These are phyloP conservation scores for Phlebiopsis flavidoalba DNA, from an alignment of 768 basidiomycete genomes.

Conservation along the genomic window DNA sequence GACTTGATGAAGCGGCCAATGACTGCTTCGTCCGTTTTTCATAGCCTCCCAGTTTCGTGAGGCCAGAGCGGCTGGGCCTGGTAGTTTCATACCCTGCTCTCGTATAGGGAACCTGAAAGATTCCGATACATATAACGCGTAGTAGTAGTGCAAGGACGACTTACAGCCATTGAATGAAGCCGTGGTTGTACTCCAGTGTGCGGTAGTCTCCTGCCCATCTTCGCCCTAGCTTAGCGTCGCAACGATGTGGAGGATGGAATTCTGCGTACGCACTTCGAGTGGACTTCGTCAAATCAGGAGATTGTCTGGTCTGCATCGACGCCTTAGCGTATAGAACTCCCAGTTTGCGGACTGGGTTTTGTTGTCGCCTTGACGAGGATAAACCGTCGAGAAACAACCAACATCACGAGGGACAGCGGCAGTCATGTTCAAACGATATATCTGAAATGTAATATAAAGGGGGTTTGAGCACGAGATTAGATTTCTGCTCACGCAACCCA, in stretches of 20 bases:
- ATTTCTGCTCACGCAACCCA: not conserved
- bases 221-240: not conserved
- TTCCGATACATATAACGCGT: not conserved
- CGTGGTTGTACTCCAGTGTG: constrained; percentile 63
- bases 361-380: constrained; percentile 42
- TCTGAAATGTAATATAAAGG: not conserved
- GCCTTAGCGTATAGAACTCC: constrained; percentile 54
- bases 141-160: constrained; percentile 20
- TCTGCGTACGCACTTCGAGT: constrained; percentile 39
- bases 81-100: constrained; percentile 69
- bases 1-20: constrained; percentile 50
- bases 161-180: constrained; percentile 78
- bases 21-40: constrained; percentile 42
- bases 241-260: not conserved
- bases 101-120: constrained; percentile 62
- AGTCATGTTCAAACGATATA: not conserved
- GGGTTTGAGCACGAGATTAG: not conserved
- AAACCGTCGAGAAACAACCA: constrained; percentile 51
- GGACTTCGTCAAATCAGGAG: constrained; percentile 59
- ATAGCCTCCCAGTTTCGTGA: constrained; percentile 59
- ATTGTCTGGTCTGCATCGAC: constrained; percentile 57
- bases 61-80: constrained; percentile 60
- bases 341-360: constrained; percentile 39
- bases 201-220: constrained; percentile 66
- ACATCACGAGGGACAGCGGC: constrained; percentile 45